Evolutionary conservation across 768 basidiomycete species (phyloP), one percentile per base, ranked within the genome.

Genomic region (Tulasnella calospora): DNA sequence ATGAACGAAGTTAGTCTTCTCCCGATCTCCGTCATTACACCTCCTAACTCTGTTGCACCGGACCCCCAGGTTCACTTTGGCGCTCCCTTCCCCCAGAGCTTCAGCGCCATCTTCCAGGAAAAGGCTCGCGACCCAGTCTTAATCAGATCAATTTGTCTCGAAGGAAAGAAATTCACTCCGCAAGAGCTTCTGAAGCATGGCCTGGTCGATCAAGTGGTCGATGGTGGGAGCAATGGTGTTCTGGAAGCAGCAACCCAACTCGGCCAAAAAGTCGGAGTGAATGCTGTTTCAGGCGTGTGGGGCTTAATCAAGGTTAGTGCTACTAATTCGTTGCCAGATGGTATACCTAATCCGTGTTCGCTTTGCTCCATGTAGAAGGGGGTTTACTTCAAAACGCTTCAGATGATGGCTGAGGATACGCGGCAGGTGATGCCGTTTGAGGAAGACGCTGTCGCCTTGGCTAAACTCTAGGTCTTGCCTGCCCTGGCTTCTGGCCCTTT

Each of bases 51-150:
- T 27, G 57, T 55, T 47, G 51, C 69, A 38, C 74, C 36, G 44
- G 30, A 33, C 47, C 46, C 19, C 30, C 47, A 82, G 81, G 83
- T 85, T 51, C 81, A 82, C 76, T 85, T 86, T 75, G 84, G 84
- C n/a, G 85, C 86, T 2, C 85, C 85, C 21, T 80, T 86, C n/a
- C 86, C 86, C 0, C 82, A 83, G 51, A 83, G 83, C 55, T 84
- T 84, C 81, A 80, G 81, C 21, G 81, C 83, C 13, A 81, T 86
- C 35, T 81, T 85, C n/a, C 78, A 81, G 19, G 76, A 79, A 27
- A 83, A 84, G 15, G 82, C 84, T 3, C 83, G 83, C 12, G 77
- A 81, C 67, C 83, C 84, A 2, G 77, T 74, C n/a, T 73, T 84
- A 44, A 80, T 85, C 17, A 82, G 85, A n/a, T 82, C 84, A 69